Evolutionary conservation across 2,329 filamentous ascomycete species (phyloP).

Genomic region (Fusarium sp.): DNA sequence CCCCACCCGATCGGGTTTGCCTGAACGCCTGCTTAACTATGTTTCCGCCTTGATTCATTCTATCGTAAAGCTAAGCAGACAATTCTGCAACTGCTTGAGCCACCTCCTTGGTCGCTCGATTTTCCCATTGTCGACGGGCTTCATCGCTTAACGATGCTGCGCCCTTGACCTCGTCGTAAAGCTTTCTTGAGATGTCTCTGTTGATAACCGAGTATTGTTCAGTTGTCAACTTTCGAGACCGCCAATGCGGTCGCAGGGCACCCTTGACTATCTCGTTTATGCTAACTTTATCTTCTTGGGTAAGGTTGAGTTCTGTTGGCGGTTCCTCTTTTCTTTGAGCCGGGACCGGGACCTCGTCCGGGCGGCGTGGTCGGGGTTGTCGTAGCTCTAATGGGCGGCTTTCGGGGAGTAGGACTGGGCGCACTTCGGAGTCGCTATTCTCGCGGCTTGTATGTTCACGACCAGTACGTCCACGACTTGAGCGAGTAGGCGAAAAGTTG

Average conservation of each 20-base stretch:
- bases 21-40: slow-evolving; percentile 48
- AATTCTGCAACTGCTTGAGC: slow-evolving; percentile 75
- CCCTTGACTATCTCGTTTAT: slow-evolving; percentile 89
- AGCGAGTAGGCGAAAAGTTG: slow-evolving; percentile 71
- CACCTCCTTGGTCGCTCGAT: slow-evolving; percentile 81
- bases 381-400: slow-evolving; percentile 60
- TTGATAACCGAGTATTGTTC: slow-evolving; percentile 96
- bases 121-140: slow-evolving; percentile 77
- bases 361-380: slow-evolving; percentile 63
- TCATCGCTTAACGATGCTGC: slow-evolving; percentile 71
- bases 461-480: slow-evolving; percentile 26
- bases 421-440: slow-evolving; percentile 39
- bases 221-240: slow-evolving; percentile 80
- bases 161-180: slow-evolving; percentile 77
- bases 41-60: slow-evolving; percentile 36
- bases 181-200: slow-evolving; percentile 83
- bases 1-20: slow-evolving; percentile 31
- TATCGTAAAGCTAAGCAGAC: slow-evolving; percentile 58
- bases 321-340: slow-evolving; percentile 71
- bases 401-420: slow-evolving; percentile 37
- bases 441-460: slow-evolving; percentile 19
- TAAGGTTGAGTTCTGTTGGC: slow-evolving; percentile 73
- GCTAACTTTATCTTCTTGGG: slow-evolving; percentile 85
- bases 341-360: slow-evolving; percentile 52
- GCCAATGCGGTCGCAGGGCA: slow-evolving; percentile 85